Base-by-base conservation (phyloP, 129 eudicot species). In the Heracleum sosnowskyi region DNA sequence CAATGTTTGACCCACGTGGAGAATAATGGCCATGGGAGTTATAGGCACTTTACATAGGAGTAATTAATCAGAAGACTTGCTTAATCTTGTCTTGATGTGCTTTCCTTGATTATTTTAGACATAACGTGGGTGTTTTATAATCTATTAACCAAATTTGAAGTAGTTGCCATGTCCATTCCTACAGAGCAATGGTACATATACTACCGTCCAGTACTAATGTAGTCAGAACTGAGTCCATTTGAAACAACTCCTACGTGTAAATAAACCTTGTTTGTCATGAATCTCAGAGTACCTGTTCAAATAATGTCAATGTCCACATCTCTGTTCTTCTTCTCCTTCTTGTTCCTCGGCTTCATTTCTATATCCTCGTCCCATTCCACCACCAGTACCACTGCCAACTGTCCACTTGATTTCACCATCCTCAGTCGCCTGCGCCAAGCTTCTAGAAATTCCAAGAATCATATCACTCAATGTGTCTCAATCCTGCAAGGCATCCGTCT, bases 401-500 rank as follows among this genome's bases (percentile, higher is more conserved):
- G 68, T 60, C 68, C 68, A 60, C 68, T 60, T 9, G 33, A 26
- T 60, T 60, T 60, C 68, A 60, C 68, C 68, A 26, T 60, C 68
- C 33, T 60, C 16, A 26, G 16, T n/a, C 68, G 68, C 68, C 68
- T 60, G 34, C 33, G 68, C 16, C 68, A 60, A 26, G 68, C 16
- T 26, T 60, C 68, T 8, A n/a, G 6, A 57, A n/a, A n/a, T 9
- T 57, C 66, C 33, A 57, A 9, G 66, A n/a, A 57, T 10, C 0
- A 57, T 3, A 4, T n/a, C 16, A 57, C 66, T 57, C 66, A 57
- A 10, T 57, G 66, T 10, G 66, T n/a, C 16, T n/a, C 31, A 10
- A 57, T 57, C 66, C 66, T n/a, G 66, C 33, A 57, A n/a, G 66
- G 66, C 66, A 57, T 57, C 66, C 66, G 66, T 57, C 66, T 57